These are phyloP conservation scores for Papiliotrema terrestris DNA, from an alignment of 1,284 basidiomycete genomes.

Conservation along the genomic window DNA sequence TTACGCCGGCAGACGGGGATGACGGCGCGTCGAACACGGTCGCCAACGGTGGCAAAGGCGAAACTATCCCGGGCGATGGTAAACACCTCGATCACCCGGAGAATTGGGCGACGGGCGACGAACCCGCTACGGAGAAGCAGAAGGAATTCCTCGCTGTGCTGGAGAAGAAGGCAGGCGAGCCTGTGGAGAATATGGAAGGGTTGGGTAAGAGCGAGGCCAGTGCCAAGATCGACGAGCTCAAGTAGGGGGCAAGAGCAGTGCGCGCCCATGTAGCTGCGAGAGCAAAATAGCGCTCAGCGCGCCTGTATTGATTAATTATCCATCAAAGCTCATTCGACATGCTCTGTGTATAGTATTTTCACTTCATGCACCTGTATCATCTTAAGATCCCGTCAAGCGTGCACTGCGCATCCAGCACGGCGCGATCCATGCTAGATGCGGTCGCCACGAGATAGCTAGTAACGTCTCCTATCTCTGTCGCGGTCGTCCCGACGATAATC, in stretches of 20 bases:
- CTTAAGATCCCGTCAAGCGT: no score
- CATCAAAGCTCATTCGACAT: neutral
- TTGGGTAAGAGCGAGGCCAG: conserved; percentile 44
- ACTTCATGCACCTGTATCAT: no score
- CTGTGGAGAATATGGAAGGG: conserved; percentile 10
- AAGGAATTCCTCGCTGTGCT: conserved; percentile 37
- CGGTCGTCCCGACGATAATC: conserved; percentile 4
- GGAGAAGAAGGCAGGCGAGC: conserved; percentile 34
- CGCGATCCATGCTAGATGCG: neutral
- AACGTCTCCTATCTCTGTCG: conserved; percentile 7
- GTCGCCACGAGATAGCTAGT: neutral
- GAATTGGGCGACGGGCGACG: conserved; percentile 39
- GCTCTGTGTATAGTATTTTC: neutral
- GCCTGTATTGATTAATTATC: neutral
- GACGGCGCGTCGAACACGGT: neutral
- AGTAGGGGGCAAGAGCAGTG: conserved; percentile 10
- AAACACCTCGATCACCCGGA: conserved; percentile 41
- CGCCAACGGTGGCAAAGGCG: neutral
- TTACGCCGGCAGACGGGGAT: neutral
- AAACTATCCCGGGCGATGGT: conserved; percentile 24
- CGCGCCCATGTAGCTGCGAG: no score
- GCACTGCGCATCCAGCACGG: neutral
- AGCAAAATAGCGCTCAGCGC: neutral
- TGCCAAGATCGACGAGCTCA: conserved; percentile 41
- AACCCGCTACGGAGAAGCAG: conserved; percentile 41